Conservation (phyloP, 257 asterid species). For the Solanum habrochaites region DNA sequence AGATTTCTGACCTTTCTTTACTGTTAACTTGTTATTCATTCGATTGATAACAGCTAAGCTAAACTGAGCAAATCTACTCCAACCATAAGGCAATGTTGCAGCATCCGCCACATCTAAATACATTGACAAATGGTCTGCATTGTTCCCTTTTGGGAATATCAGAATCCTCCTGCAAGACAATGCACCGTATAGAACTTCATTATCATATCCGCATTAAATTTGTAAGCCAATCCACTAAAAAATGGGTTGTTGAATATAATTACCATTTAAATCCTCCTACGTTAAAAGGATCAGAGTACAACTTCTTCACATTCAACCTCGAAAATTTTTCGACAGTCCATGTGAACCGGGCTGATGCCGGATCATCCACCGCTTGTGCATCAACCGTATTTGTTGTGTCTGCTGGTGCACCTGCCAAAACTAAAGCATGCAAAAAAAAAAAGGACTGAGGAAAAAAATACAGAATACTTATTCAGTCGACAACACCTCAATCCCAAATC, state of each 20-base stretch:
- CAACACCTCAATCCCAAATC: neutral
- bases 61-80: conserved; percentile 87
- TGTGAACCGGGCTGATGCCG: conserved; percentile 56
- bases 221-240: neutral
- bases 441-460: neutral
- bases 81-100: conserved; percentile 56
- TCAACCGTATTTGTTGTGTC: conserved; percentile 37
- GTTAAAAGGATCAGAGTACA: conserved; percentile 42
- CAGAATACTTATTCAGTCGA: neutral
- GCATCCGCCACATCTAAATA: conserved; percentile 83
- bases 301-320: conserved; percentile 50
- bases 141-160: conserved; percentile 79
- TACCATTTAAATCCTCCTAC: conserved; percentile 69
- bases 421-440: neutral
- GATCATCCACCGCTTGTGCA: conserved; percentile 38
- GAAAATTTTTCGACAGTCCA: conserved; percentile 58
- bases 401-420: conserved; percentile 32
- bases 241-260: neutral
- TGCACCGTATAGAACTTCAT: neutral
- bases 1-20: conserved; percentile 43
- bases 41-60: conserved; percentile 63
- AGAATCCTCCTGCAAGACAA: conserved; percentile 64
- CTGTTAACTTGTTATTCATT: conserved; percentile 51
- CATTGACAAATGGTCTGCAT: conserved; percentile 73
- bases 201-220: neutral